Evolutionary conservation across 1,284 basidiomycete genomes (phyloP), one percentile per base, ranked within the genome.

Genomic region (Trichosporon sp.): DNA sequence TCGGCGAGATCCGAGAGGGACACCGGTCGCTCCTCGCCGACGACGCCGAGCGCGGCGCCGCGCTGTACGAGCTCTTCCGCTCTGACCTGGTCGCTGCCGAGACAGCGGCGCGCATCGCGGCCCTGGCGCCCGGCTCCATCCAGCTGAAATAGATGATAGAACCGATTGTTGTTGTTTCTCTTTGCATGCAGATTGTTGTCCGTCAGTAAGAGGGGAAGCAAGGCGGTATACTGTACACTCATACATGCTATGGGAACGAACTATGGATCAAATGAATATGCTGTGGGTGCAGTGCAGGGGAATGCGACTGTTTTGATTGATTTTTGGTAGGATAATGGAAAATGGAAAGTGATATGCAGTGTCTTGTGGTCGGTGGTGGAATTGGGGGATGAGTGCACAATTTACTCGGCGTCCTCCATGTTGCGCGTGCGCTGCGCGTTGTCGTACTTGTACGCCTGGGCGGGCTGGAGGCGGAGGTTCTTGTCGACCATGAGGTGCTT

Each of bases 401-500:
- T 5, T 60, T 60, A 60, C 56, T 60, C 29, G 4, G 27, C 25
- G 23, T 29, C 56, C 27, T 31, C 27, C 27, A 60, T 31, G 27
- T 60, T 31, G 29, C 47, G 47, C 47, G 23, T 25, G 47, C 47
- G 47, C 47, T 60, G 56, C 4, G 27, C 56, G 56, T 60, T n/a
- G 56, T 60, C 53, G 53, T 58, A 31, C 53, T 58, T 31, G 56
- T 60, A 60, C 18, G 56, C 56, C 15, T 32, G 56, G 18, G 27
- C 56, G 32, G 66, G 66, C 66, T 63, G 51, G 44, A 63, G 47
- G 5, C 66, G 66, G 25, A 67, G 66, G 8, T 32, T 35, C 62
- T 64, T 56, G 62, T 67, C 66, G 9, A 60, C 34, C 8, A 67
- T 13, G 44, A 67, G 35, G 18, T 32, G 62, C 62, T 63, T 63